Evolutionary conservation across 164 flowering plant species (phyloP).

Genomic region (Tinospora cordifolia): DNA sequence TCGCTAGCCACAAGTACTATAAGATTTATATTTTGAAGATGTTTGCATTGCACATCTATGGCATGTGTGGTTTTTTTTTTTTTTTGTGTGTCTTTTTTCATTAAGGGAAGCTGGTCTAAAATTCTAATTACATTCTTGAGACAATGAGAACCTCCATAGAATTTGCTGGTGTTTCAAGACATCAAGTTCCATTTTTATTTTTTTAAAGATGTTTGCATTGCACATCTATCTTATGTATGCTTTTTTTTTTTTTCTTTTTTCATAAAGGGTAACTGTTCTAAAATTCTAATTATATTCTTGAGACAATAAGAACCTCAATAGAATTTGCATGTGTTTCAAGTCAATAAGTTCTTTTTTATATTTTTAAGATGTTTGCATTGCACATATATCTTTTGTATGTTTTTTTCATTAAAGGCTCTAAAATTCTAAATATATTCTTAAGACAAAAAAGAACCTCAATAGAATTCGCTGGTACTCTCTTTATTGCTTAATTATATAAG

Average conservation of each 20-base stretch:
- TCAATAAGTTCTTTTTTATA: too few species aligned
- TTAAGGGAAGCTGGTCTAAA: background rate
- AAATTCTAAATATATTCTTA: background rate
- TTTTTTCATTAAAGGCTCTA: background rate
- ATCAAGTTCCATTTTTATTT: too few species aligned
- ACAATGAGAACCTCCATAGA: background rate
- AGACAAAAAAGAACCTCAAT: background rate
- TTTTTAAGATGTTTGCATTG: background rate
- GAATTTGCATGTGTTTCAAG: too few species aligned
- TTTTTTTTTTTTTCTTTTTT: too few species aligned
- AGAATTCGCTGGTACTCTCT: background rate
- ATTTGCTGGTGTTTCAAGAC: too few species aligned
- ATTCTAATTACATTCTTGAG: background rate
- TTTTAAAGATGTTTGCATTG: background rate
- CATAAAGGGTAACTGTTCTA: background rate
- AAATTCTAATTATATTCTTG: background rate
- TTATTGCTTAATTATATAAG: background rate
- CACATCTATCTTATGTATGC: too few species aligned
- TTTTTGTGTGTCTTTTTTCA: background rate
- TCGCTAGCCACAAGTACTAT: too few species aligned
- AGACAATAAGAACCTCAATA: background rate
- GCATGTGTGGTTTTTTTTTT: too few species aligned
- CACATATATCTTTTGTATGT: too few species aligned
- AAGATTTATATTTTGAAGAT: background rate
- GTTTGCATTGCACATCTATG: background rate